These are phyloP conservation scores for Podospora appendiculata DNA, from an alignment of 495 filamentous ascomycete genomes.

Conservation along the genomic window DNA sequence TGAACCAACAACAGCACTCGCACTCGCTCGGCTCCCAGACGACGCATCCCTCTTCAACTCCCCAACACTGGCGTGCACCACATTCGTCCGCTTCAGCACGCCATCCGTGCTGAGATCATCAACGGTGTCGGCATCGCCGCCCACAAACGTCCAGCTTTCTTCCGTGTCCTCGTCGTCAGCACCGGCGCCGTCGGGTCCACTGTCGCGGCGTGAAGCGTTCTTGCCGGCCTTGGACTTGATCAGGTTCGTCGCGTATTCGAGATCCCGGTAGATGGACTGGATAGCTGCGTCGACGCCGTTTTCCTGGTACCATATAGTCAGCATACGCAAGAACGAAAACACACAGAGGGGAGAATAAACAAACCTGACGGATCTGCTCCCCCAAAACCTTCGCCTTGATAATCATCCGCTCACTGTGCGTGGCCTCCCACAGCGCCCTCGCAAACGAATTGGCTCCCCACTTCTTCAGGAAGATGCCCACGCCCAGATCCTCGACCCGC, in stretches of 20 bases:
- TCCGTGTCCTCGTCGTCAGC: slow-evolving; percentile 33
- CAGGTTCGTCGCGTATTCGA: slow-evolving; percentile 89
- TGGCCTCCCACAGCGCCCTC: slow-evolving; percentile 85
- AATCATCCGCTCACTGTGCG: slow-evolving; percentile 83
- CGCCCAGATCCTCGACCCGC: slow-evolving; percentile 84
- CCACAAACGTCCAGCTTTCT: slow-evolving; percentile 45
- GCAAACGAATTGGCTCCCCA: slow-evolving; percentile 77
- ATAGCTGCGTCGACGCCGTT: slow-evolving; percentile 84
- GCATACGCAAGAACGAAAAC: not conserved
- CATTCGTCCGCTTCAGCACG: slow-evolving; percentile 7
- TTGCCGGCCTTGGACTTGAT: slow-evolving; percentile 54
- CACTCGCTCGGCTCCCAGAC: no score
- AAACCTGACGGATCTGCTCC: slow-evolving; percentile 77
- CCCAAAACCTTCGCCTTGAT: slow-evolving; percentile 73
- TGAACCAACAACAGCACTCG: no score
- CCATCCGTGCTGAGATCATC: slow-evolving; percentile 13
- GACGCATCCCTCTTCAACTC: no score
- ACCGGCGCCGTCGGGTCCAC: slow-evolving; percentile 11
- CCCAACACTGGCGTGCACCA: not conserved
- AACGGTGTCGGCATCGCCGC: slow-evolving; percentile 22
- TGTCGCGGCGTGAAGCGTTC: slow-evolving; percentile 43
- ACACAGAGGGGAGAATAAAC: slow-evolving; percentile 10
- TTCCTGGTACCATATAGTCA: slow-evolving; percentile 46
- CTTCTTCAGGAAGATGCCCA: slow-evolving; percentile 84
- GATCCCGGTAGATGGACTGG: slow-evolving; percentile 86